These are phyloP conservation scores for Fusarium tjaetaba DNA, from an alignment of 2,329 filamentous ascomycete genomes.

Conservation along the genomic window DNA sequence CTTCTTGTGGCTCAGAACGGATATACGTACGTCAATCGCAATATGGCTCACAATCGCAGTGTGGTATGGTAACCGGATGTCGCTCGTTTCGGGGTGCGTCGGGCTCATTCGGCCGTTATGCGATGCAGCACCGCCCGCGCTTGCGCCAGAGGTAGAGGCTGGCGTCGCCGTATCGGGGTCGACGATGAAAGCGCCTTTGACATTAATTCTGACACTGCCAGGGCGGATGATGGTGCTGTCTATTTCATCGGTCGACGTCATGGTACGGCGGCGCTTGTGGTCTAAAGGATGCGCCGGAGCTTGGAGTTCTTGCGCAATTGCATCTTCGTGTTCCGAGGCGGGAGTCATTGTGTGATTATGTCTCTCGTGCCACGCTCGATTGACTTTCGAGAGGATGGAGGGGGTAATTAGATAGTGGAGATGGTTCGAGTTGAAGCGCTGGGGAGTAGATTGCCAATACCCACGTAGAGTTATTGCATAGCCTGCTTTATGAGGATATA, in stretches of 20 bases:
- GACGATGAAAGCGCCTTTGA: constrained; percentile 95
- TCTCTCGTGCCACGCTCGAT: constrained; percentile 4
- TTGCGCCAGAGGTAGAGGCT: constrained; percentile 49
- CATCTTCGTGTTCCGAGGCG: constrained; percentile 40
- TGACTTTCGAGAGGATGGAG: constrained; percentile 8
- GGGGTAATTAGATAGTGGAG: constrained; percentile 20
- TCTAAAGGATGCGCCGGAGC: constrained; percentile 16
- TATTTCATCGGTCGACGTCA: constrained; percentile 66
- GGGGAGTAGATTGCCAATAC: not conserved
- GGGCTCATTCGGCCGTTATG: constrained; percentile 59
- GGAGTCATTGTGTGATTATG: constrained; percentile 34
- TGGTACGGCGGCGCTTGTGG: constrained; percentile 44
- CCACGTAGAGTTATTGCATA: constrained; percentile 5
- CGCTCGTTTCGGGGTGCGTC: constrained; percentile 77
- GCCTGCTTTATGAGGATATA: not conserved
- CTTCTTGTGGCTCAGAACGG: constrained; percentile 14
- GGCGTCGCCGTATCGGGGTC: constrained; percentile 76
- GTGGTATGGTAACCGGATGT: constrained; percentile 96
- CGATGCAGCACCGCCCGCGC: constrained; percentile 25
- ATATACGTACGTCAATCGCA: constrained; percentile 83
- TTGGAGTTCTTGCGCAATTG: constrained; percentile 23
- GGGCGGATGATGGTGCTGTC: constrained; percentile 70
- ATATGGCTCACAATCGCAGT: constrained; percentile 96
- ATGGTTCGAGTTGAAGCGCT: constrained; percentile 25
- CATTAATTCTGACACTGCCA: constrained; percentile 90